Evolutionary conservation across 176 grass and related monocot species (phyloP).

Genomic region (Pontederia crassipes): DNA sequence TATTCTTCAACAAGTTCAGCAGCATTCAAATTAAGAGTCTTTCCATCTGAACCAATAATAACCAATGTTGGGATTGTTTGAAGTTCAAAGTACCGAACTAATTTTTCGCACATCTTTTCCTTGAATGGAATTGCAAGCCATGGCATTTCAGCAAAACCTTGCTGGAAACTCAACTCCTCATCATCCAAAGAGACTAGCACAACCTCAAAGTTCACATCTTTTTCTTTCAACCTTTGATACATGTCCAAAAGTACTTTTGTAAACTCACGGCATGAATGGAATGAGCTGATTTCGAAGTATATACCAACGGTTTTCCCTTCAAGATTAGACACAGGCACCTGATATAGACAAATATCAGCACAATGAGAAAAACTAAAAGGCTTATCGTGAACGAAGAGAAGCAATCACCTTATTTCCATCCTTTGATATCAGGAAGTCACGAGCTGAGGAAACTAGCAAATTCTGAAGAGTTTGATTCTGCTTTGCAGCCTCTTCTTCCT

Average conservation of each 20-base stretch:
- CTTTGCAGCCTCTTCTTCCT: conserved; percentile 21
- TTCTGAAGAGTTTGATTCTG: conserved; percentile 20
- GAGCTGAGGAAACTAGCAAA: conserved; percentile 13
- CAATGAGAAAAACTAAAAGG: background rate
- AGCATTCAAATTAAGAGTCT: conserved; percentile 46
- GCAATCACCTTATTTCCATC: conserved; percentile 12
- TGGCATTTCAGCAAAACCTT: conserved; percentile 46
- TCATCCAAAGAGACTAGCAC: conserved; percentile 45
- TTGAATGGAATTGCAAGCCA: conserved; percentile 74
- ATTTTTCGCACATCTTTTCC: conserved; percentile 42
- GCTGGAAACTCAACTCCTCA: conserved; percentile 28
- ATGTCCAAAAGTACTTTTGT: conserved; percentile 40
- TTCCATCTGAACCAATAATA: conserved; percentile 77
- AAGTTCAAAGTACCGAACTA: conserved; percentile 74
- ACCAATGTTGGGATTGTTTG: conserved; percentile 42
- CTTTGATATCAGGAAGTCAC: conserved; percentile 23
- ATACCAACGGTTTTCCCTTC: conserved; percentile 64
- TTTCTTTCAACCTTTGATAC: conserved; percentile 65
- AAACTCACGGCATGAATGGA: conserved; percentile 35
- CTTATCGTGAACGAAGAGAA: background rate
- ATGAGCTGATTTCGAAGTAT: conserved; percentile 38
- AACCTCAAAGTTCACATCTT: conserved; percentile 68
- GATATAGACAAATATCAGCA: background rate
- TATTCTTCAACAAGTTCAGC: conserved; percentile 61
- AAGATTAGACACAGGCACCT: conserved; percentile 63